Evolutionary conservation across 2,329 filamentous ascomycete genomes (phyloP).

Genomic region (Fusarium paranaense): DNA sequence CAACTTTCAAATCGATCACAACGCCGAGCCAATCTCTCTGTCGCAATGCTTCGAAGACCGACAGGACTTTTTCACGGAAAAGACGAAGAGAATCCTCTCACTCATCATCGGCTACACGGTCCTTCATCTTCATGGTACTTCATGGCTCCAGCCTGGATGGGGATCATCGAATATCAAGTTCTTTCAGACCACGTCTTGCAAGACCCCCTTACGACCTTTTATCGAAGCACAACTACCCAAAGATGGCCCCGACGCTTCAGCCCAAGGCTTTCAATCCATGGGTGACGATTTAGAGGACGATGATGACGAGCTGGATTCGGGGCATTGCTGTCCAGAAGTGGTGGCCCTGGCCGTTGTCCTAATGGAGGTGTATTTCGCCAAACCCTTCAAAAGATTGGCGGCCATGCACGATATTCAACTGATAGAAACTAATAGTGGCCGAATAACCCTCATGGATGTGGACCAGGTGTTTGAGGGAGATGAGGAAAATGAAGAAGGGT

Average conservation of each 20-base stretch:
- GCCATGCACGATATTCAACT: background rate
- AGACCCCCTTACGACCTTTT: background rate
- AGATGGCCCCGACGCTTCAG: background rate
- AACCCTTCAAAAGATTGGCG: background rate
- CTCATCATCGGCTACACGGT: background rate
- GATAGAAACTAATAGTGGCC: background rate
- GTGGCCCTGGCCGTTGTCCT: slow-evolving; percentile 9
- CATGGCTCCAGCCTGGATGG: background rate
- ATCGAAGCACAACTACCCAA: background rate
- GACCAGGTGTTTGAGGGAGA: slow-evolving; percentile 9
- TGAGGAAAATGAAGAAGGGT: slow-evolving; percentile 6
- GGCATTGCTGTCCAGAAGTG: background rate
- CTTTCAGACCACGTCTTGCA: background rate
- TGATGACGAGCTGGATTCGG: background rate
- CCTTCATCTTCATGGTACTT: background rate
- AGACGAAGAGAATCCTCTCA: background rate
- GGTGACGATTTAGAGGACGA: background rate
- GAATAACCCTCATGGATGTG: background rate
- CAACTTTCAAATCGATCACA: background rate
- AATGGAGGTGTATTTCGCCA: slow-evolving; percentile 17
- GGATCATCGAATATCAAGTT: background rate
- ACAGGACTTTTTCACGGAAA: background rate
- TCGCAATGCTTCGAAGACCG: background rate
- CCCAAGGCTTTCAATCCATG: background rate
- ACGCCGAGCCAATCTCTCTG: background rate